Evolutionary conservation across 345 rosid species (phyloP).

Genomic region (Iberis pinnata): DNA sequence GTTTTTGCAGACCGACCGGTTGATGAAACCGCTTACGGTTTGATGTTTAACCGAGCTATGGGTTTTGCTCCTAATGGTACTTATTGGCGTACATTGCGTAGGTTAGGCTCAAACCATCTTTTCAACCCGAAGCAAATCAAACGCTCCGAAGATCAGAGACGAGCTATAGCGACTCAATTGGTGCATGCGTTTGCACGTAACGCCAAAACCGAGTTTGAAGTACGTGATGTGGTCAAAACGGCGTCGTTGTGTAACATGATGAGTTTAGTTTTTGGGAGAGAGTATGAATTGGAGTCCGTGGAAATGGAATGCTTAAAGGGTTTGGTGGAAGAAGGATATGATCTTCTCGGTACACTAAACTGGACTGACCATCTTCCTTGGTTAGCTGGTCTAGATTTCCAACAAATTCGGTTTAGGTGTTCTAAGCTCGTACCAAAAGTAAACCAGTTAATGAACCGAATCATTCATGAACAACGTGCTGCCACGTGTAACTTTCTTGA

Average conservation of each 20-base stretch:
- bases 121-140: slow-evolving; percentile 58
- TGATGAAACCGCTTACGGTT: slow-evolving; percentile 61
- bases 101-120: slow-evolving; percentile 52
- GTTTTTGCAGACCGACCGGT: slow-evolving; percentile 76
- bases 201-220: slow-evolving; percentile 19
- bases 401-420: slow-evolving; percentile 60
- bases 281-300: slow-evolving; percentile 36
- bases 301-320: slow-evolving; percentile 43
- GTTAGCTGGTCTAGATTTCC: slow-evolving; percentile 56
- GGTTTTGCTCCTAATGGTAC: slow-evolving; percentile 68
- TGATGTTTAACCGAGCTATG: slow-evolving; percentile 71
- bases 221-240: slow-evolving; percentile 49
- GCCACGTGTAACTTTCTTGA: slow-evolving; percentile 47
- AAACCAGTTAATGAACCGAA: slow-evolving; percentile 43
- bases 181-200: slow-evolving; percentile 28
- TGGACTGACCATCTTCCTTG: slow-evolving; percentile 76
- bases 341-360: slow-evolving; percentile 51
- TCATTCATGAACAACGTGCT: slow-evolving; percentile 40
- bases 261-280: slow-evolving; percentile 54
- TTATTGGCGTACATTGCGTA: slow-evolving; percentile 63
- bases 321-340: slow-evolving; percentile 67
- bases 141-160: slow-evolving; percentile 40
- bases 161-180: slow-evolving; percentile 43
- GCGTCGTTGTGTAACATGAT: slow-evolving; percentile 75
- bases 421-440: slow-evolving; percentile 58